A percentile compares a stretch with the other conserved stretches of the same genome.
These are phyloP conservation scores for Fusarium incarnatum DNA, from an alignment of 2,329 filamentous ascomycete genomes.

Conservation along the genomic window DNA sequence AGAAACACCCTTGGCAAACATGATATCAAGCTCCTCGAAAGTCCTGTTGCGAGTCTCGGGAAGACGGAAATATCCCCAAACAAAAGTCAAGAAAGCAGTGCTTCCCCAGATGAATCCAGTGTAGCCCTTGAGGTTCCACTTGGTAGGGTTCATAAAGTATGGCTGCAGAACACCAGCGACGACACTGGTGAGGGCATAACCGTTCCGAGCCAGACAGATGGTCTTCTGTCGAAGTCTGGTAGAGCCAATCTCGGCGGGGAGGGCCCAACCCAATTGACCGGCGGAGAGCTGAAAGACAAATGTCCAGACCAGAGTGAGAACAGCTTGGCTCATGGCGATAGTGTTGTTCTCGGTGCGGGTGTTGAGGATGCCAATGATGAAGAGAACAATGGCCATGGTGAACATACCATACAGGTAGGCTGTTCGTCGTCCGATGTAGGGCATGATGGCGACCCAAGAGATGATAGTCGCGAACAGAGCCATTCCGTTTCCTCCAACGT, in stretches of 20 bases:
- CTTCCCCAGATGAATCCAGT: slow-evolving; percentile 53
- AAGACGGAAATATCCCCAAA: slow-evolving; percentile 59
- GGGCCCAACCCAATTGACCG: slow-evolving; percentile 53
- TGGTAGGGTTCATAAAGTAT: slow-evolving; percentile 54
- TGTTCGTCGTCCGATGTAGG: slow-evolving; percentile 57
- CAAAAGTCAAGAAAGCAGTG: slow-evolving; percentile 43
- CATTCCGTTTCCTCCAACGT: slow-evolving; percentile 55
- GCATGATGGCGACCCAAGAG: slow-evolving; percentile 58
- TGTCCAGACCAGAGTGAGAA: slow-evolving; percentile 51
- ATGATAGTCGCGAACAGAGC: slow-evolving; percentile 57
- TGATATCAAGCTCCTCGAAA: slow-evolving; percentile 64
- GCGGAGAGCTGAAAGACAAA: slow-evolving; percentile 53
- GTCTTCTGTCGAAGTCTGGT: slow-evolving; percentile 51
- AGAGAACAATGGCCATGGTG: slow-evolving; percentile 53
- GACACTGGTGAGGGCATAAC: slow-evolving; percentile 39
- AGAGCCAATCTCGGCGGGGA: slow-evolving; percentile 49
- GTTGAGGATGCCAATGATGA: slow-evolving; percentile 58
- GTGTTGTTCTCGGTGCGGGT: slow-evolving; percentile 44
- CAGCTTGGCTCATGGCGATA: slow-evolving; percentile 51
- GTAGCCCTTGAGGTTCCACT: slow-evolving; percentile 54
- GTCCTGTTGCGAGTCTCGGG: slow-evolving; percentile 64
- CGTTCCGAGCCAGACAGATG: slow-evolving; percentile 49
- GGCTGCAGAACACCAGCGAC: slow-evolving; percentile 47
- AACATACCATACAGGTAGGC: slow-evolving; percentile 60
- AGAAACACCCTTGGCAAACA: slow-evolving; percentile 55